These are phyloP conservation scores for Dactylis glomerata DNA, from an alignment of 176 grass and related monocot species.

Conservation along the genomic window DNA sequence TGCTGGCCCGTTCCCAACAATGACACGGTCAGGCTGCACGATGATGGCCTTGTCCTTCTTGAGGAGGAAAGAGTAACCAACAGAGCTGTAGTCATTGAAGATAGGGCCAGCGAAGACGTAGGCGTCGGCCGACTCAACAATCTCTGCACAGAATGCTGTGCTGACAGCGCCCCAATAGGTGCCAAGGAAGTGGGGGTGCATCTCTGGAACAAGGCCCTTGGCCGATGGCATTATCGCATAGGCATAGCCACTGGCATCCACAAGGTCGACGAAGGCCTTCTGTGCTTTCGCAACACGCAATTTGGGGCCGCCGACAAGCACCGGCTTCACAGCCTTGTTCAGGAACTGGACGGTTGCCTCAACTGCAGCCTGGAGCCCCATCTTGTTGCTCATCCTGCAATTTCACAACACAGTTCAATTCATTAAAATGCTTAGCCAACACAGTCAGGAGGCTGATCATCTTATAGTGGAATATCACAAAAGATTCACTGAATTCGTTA, in stretches of 20 bases:
- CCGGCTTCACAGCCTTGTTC: conserved; percentile 54
- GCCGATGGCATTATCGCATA: conserved; percentile 46
- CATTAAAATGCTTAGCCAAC: too few relatives aligned
- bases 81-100: conserved; percentile 70
- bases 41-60: conserved; percentile 56
- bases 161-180: conserved; percentile 63
- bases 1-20: conserved; percentile 39
- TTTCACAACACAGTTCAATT: too few relatives aligned
- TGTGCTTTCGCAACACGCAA: conserved; percentile 45
- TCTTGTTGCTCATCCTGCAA: too few relatives aligned
- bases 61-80: conserved; percentile 50
- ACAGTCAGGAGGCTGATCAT: too few relatives aligned
- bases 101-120: conserved; percentile 80
- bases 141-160: conserved; percentile 50
- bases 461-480: too few relatives aligned
- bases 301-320: conserved; percentile 50
- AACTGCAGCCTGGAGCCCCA: too few relatives aligned
- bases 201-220: conserved; percentile 52
- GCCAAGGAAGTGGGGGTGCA: conserved; percentile 43
- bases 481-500: too few relatives aligned
- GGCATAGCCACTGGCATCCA: conserved; percentile 41
- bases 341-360: too few relatives aligned
- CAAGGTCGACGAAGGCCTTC: conserved; percentile 44
- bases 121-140: conserved; percentile 48
- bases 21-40: conserved; percentile 45